Evolutionary conservation across 1,284 basidiomycete genomes (phyloP).

Genomic region (Puccinia coronata): DNA sequence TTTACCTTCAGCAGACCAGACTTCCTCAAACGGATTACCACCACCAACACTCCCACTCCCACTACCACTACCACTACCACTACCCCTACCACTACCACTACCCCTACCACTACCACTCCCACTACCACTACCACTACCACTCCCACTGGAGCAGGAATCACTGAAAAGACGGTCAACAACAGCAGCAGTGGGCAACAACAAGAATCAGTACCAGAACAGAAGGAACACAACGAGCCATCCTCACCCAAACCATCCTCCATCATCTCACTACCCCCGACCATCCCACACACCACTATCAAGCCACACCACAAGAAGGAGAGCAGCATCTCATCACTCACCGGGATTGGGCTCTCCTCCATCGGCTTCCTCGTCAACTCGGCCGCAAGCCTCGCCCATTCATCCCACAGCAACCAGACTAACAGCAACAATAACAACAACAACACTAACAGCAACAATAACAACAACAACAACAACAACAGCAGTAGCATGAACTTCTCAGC

Average conservation of each 20-base stretch:
- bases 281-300: background rate
- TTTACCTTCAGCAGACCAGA: constrained; percentile 6
- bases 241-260: background rate
- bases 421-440: background rate
- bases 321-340: constrained; percentile 1
- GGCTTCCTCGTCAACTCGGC: constrained; percentile 16
- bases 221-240: background rate
- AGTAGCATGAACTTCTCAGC: constrained; percentile 20
- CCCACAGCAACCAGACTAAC: background rate
- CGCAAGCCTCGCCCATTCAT: background rate
- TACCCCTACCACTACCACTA: background rate
- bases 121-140: background rate
- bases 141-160: background rate
- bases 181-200: background rate
- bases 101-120: background rate
- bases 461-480: background rate
- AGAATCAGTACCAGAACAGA: background rate
- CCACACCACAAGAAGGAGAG: background rate
- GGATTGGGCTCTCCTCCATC: constrained; percentile 9
- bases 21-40: constrained; percentile 11
- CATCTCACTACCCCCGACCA: background rate
- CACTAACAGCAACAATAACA: background rate
- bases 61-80: background rate
- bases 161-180: background rate
- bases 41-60: background rate